A percentile compares a stretch with the other conserved stretches of the same genome.
These are phyloP conservation scores for Leccinum subrobustum DNA, from an alignment of 1,284 basidiomycete genomes.

Conservation along the genomic window DNA sequence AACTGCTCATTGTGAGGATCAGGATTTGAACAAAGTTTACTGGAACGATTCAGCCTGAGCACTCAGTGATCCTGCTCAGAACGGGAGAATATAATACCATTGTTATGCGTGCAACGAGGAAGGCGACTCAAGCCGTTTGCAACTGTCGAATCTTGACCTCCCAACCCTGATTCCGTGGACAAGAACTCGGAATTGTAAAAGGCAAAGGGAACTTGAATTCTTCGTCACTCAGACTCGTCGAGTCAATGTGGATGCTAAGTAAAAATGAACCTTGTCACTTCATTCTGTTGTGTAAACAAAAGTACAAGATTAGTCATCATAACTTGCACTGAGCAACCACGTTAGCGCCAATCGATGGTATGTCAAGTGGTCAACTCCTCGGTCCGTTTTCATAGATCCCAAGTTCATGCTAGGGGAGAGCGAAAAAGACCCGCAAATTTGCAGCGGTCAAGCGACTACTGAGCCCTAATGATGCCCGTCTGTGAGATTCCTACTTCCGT, in stretches of 20 bases:
- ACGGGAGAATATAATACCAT: not conserved
- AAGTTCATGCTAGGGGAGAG: slow-evolving; percentile 69
- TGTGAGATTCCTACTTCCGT: slow-evolving; percentile 57
- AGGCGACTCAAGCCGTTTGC: not conserved
- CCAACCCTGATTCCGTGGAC: not conserved
- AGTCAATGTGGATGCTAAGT: not conserved
- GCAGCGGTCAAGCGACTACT: slow-evolving; percentile 94
- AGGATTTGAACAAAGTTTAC: not conserved
- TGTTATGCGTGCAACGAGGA: not conserved
- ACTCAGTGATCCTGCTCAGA: not conserved
- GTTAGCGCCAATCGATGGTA: slow-evolving; percentile 14
- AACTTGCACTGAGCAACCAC: not conserved
- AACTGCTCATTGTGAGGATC: not conserved
- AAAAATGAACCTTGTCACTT: too few relatives aligned
- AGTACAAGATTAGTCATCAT: not conserved
- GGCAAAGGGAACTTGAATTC: not conserved
- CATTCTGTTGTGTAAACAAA: not conserved
- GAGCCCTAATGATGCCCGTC: slow-evolving; percentile 90
- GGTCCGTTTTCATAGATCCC: not conserved
- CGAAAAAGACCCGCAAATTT: slow-evolving; percentile 94
- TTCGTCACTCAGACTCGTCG: not conserved
- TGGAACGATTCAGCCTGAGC: not conserved
- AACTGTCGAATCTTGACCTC: not conserved
- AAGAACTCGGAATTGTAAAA: not conserved
- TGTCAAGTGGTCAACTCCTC: not conserved